Conservation (phyloP, 257 asterid species). For the Gardenia jasminoides region DNA sequence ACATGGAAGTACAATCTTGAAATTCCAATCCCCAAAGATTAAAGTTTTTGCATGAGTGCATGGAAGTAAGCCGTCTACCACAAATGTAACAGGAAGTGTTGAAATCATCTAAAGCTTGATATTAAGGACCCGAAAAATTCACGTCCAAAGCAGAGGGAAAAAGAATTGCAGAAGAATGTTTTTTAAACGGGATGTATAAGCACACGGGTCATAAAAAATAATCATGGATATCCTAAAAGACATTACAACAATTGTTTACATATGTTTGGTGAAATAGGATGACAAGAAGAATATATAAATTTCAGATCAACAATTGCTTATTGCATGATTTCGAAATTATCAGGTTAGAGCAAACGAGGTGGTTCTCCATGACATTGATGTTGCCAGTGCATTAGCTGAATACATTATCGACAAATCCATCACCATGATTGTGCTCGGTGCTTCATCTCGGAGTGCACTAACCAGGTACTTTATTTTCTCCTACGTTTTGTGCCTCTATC, state of each 20-base stretch:
- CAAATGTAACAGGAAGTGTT: no score
- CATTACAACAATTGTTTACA: no score
- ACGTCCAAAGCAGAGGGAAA: no score
- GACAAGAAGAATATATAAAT: no score
- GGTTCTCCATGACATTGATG: conserved; percentile 52
- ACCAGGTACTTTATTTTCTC: conserved; percentile 47
- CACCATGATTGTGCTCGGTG: conserved; percentile 60
- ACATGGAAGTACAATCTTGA: conserved; percentile 37
- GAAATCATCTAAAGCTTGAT: no score
- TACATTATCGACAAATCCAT: conserved; percentile 39
- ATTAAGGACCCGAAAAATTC: no score
- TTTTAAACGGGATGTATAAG: no score
- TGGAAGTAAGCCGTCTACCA: no score
- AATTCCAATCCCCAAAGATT: neutral
- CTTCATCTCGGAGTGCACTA: conserved; percentile 59
- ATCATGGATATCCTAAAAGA: no score
- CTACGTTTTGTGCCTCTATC: neutral
- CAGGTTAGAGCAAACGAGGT: conserved; percentile 76
- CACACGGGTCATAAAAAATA: no score
- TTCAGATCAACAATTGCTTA: no score
- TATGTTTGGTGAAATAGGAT: neutral
- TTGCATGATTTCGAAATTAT: neutral
- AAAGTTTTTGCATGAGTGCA: neutral
- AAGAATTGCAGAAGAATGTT: no score
- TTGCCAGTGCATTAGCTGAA: conserved; percentile 51